These are phyloP conservation scores for Tetrastigma voinierianum DNA, from an alignment of 164 flowering plant species.

Conservation along the genomic window DNA sequence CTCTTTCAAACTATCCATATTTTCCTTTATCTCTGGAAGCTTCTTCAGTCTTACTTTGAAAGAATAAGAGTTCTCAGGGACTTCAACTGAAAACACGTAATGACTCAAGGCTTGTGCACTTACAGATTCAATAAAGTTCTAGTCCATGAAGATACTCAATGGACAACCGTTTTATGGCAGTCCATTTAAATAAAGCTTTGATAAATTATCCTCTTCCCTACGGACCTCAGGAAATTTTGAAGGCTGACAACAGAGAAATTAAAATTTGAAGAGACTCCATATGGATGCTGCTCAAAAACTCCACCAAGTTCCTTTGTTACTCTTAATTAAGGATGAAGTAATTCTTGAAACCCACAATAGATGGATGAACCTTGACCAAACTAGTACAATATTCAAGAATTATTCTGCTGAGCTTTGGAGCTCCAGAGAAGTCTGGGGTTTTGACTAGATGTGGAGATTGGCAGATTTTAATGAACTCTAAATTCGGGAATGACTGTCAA, in stretches of 20 bases:
- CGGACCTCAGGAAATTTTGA: constrained; percentile 12
- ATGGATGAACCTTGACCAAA: constrained; percentile 16
- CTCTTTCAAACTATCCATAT: too few species aligned
- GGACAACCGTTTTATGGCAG: constrained; percentile 8
- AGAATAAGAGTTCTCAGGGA: too few species aligned
- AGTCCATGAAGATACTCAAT: neutral
- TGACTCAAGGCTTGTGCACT: too few species aligned
- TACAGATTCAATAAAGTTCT: too few species aligned
- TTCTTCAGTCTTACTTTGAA: too few species aligned
- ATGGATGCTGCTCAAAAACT: constrained; percentile 3
- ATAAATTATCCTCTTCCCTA: neutral
- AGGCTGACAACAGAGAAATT: constrained; percentile 13
- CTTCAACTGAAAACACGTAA: too few species aligned
- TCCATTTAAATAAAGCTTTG: constrained; percentile 10
- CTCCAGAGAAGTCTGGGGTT: constrained; percentile 15
- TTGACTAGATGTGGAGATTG: constrained; percentile 9
- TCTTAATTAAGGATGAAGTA: constrained; percentile 6
- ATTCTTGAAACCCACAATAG: constrained; percentile 14
- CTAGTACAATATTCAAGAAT: constrained; percentile 16
- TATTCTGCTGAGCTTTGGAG: constrained; percentile 18
- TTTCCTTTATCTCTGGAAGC: too few species aligned
- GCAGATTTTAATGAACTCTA: constrained; percentile 22
- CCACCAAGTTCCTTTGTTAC: constrained; percentile 3
- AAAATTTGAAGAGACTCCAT: constrained; percentile 10
- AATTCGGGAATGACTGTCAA: neutral